Evolutionary conservation across 805 yeast species (phyloP).

Genomic region (Metschnikowia similis): DNA sequence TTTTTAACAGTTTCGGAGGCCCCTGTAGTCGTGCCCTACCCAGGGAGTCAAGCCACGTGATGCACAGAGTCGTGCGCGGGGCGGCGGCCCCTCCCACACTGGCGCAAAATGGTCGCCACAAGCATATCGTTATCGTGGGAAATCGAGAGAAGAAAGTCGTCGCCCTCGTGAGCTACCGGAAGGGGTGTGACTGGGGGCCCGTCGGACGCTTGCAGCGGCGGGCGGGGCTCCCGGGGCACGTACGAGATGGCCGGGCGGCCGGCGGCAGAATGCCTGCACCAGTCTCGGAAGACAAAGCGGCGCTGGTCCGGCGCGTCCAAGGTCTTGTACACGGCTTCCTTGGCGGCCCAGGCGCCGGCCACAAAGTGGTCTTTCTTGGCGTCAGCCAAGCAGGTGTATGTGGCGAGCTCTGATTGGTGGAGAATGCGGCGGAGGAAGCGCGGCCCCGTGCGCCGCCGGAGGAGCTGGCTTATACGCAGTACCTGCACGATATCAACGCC

Average conservation of each 20-base stretch:
- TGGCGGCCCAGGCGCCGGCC: constrained; percentile 65
- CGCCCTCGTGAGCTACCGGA: constrained; percentile 18
- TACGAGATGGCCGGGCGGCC: constrained; percentile 44
- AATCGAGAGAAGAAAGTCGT: constrained; percentile 49
- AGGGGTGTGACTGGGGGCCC: neutral
- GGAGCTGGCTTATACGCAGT: constrained; percentile 42
- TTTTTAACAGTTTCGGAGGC: too few species aligned
- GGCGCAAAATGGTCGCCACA: constrained; percentile 53
- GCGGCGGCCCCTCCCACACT: constrained; percentile 6
- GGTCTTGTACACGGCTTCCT: constrained; percentile 70
- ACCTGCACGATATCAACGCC: constrained; percentile 56
- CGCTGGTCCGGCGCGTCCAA: constrained; percentile 47
- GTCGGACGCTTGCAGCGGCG: too few species aligned
- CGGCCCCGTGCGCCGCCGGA: constrained; percentile 22
- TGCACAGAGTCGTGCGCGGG: too few species aligned
- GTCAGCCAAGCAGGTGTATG: constrained; percentile 18
- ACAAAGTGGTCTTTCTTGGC: constrained; percentile 29
- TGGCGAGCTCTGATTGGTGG: constrained; percentile 44
- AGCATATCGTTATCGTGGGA: constrained; percentile 66
- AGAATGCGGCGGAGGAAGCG: constrained; percentile 41
- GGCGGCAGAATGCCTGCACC: constrained; percentile 47
- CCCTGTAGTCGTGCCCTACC: too few species aligned
- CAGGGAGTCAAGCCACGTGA: too few species aligned
- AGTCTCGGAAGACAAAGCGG: constrained; percentile 51
- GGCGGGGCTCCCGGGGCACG: too few species aligned